A percentile compares a stretch with the other conserved stretches of the same genome.
Evolutionary conservation across 768 basidiomycete genomes (phyloP).

Genomic region (Rhizopogon rudus): DNA sequence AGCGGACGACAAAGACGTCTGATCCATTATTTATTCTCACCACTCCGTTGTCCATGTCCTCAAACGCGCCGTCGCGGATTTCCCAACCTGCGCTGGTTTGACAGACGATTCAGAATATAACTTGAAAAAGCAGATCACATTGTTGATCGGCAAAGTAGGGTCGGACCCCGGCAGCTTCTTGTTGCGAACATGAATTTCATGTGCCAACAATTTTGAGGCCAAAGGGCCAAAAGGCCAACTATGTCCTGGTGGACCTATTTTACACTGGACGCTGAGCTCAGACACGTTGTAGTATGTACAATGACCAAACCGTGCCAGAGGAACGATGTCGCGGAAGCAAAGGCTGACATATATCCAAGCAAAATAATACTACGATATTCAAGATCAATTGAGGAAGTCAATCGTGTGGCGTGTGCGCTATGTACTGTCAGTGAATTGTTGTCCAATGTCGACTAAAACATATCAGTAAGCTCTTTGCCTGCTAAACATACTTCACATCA

Average conservation of each 20-base stretch:
- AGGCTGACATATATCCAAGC: too few relatives aligned
- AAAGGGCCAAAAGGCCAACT: slow-evolving; percentile 33
- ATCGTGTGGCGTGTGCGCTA: slow-evolving; percentile 44
- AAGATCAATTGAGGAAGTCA: slow-evolving; percentile 66
- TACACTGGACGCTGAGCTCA: too few relatives aligned
- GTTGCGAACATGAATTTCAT: neutral
- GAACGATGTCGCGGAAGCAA: too few relatives aligned
- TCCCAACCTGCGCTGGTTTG: too few relatives aligned
- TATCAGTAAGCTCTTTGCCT: neutral
- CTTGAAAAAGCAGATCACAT: too few relatives aligned
- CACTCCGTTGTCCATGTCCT: slow-evolving; percentile 40
- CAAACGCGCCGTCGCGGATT: neutral
- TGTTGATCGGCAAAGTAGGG: too few relatives aligned
- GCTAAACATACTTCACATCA: slow-evolving; percentile 17
- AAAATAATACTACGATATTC: slow-evolving; percentile 13
- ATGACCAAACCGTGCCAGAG: slow-evolving; percentile 49
- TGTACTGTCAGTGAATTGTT: slow-evolving; percentile 47
- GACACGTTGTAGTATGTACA: slow-evolving; percentile 35
- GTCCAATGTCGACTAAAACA: slow-evolving; percentile 8
- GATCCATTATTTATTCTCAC: slow-evolving; percentile 55
- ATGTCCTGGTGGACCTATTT: too few relatives aligned
- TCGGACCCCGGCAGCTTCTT: too few relatives aligned
- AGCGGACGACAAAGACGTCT: slow-evolving; percentile 55
- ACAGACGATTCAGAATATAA: too few relatives aligned
- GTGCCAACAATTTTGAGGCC: neutral